Base-by-base conservation (phyloP, 1,284 basidiomycete species). In the Ustilago curta region DNA sequence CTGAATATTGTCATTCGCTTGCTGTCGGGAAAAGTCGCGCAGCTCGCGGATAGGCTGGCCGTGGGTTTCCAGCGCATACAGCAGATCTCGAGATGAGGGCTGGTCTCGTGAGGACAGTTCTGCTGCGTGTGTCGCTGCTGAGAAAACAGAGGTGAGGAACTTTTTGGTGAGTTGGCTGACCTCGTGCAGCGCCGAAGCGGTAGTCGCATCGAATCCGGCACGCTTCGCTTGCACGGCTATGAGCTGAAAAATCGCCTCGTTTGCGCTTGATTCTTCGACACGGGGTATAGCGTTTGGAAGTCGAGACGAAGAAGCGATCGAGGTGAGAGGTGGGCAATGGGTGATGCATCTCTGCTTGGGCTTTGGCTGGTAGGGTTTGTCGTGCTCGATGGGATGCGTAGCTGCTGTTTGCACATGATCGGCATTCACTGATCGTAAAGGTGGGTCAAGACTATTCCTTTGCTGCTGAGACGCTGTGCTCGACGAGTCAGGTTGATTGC, bases 41-140 rank as follows among this genome's bases (percentile, higher is more conserved):
- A 80, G 60, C 54, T 78, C 71, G 14, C 49, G 45, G 12, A 76
- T 55, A 2, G 70, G 52, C 21, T 77, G 61, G 5, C 71, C 78
- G 35, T 77, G 67, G 2, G 68, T 73, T 44, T 74, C 78, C 21
- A 78, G 63, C 14, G 78, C 69, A 44, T 78, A 64, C 0, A 78
- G 8, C 14, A 80, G 42, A 45, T 80, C 78, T 37, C 72, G 51
- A 4, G 74, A 60, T 0, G 73, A 78, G 0, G 76, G 70, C 1
- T 56, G 44, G 23, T 61, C 49, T 18, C 78, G 52, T 43, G 60
- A 62, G 0, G 67, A 60, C 8, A 72, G 47, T 29, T 72, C 67
- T 4, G 76, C 63, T 32, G 68, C 66, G 40, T 76, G 71, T 5
- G 47, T 67, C 11, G 72, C 72, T 25, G 72, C 67, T 2, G 63